Base-by-base conservation (phyloP, 305 asterid species). In the Plantago rigida region DNA sequence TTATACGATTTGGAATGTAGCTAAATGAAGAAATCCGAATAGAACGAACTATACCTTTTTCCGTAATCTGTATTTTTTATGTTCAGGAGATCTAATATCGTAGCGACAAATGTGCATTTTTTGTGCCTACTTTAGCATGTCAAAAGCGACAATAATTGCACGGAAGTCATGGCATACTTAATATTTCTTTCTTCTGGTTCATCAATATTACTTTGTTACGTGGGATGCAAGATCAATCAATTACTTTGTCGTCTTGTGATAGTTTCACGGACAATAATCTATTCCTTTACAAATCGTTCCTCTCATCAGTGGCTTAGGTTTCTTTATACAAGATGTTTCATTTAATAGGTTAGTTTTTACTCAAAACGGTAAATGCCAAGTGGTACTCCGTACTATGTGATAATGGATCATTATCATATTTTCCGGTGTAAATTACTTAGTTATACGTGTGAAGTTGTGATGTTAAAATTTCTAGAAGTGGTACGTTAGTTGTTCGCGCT, bases 41-140 rank as follows among this genome's bases (percentile, higher is more conserved):
- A 60, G 13, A 46, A 48, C 13, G 56, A 28, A 44, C 0, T 62
- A 58, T 0, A 46, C 60, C 14, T 62, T 61, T 56, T 49, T 54
- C 14, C 4, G 34, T 13, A 24, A 51, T 51, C 66, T 44, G 46
- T 52, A 10, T 36, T 29, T 52, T 9, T 49, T 26, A 14, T 11
- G 5, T 74, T 70, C 47, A 34, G 45, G 19, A 59, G 45, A 14
- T 41, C 39, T 64, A 31, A 19, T 71, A 62, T 28, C 55, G 62
- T 60, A 57, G 29, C 1, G 41, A 26, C 41, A 13, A 22, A 52
- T 31, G 22, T 15, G 15, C 47, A n/a, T 11, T 0, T 15, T n/a
- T 13, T 4, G 5, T 31, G 4, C 58, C 65, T 69, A 42, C 53
- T 28, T 62, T 52, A 66, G 52, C 67, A 58, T 60, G 62, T 51